Conservation (phyloP, 2,329 filamentous ascomycete genomes). For the Diaporthe sp. region DNA sequence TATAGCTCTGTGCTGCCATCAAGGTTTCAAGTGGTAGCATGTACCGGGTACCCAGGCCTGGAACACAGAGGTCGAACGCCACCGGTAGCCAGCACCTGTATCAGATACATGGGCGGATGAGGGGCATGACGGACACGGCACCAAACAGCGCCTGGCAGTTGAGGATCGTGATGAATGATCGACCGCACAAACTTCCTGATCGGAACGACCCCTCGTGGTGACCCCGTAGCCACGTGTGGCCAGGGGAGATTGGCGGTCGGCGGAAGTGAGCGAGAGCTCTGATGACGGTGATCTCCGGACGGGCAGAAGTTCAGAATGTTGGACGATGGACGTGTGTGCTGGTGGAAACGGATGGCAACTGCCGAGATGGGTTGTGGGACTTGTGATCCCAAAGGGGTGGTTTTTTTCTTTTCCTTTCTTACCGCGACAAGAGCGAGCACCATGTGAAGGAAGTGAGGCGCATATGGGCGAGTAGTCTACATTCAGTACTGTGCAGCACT, state of each 20-base stretch:
- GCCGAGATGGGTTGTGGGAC: slow-evolving; percentile 31
- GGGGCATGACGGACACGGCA: neutral
- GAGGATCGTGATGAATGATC: slow-evolving; percentile 25
- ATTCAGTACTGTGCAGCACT: neutral
- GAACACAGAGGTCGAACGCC: neutral
- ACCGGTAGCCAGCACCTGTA: neutral
- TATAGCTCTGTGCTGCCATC: slow-evolving; percentile 6
- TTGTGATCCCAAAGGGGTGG: slow-evolving; percentile 4
- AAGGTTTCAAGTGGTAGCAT: slow-evolving; percentile 17
- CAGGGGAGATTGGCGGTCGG: slow-evolving; percentile 16
- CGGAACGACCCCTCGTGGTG: slow-evolving; percentile 25
- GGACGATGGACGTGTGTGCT: neutral
- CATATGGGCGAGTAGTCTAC: neutral
- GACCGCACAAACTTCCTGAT: slow-evolving; percentile 13
- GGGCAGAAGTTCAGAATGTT: slow-evolving; percentile 10
- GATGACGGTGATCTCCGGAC: slow-evolving; percentile 29
- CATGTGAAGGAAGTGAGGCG: neutral
- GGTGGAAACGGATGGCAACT: slow-evolving; percentile 17
- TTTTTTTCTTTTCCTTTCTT: slow-evolving; percentile 16
- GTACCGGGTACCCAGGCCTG: neutral
- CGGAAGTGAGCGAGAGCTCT: slow-evolving; percentile 29
- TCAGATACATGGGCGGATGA: slow-evolving; percentile 15
- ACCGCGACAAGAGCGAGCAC: slow-evolving; percentile 27
- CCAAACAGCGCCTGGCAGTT: neutral
- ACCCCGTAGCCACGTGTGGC: slow-evolving; percentile 30